Conservation (phyloP, 2,329 filamentous ascomycete species). For the Dactylellina leptospora region DNA sequence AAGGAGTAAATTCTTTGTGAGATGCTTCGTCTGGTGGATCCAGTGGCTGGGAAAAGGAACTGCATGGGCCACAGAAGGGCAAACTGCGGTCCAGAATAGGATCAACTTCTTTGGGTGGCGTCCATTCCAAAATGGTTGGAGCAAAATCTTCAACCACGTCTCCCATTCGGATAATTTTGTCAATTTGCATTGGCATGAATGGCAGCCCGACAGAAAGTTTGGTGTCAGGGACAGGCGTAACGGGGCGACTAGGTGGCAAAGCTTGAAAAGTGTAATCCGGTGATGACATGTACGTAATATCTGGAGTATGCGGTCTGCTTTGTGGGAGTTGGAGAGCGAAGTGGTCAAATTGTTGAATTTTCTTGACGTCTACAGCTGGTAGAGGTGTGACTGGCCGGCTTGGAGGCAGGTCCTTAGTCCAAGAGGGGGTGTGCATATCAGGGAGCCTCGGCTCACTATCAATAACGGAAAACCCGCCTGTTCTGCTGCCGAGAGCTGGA, state of each 20-base stretch:
- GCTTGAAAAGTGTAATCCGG: neutral
- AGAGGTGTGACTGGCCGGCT: constrained; percentile 35
- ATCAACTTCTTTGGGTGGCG: too few relatives aligned
- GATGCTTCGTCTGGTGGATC: too few relatives aligned
- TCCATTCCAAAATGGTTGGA: too few relatives aligned
- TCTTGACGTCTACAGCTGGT: neutral
- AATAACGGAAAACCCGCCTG: constrained; percentile 5
- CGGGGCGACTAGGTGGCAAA: constrained; percentile 31
- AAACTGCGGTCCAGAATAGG: too few relatives aligned
- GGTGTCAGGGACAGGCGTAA: constrained; percentile 2
- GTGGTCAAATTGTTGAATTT: neutral
- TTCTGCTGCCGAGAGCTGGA: constrained; percentile 14
- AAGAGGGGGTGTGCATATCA: neutral
- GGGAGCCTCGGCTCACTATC: neutral
- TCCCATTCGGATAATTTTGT: too few relatives aligned
- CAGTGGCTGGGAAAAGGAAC: too few relatives aligned
- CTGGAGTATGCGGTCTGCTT: constrained; percentile 20
- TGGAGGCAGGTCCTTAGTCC: constrained; percentile 2
- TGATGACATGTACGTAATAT: neutral
- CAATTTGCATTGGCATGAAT: too few relatives aligned
- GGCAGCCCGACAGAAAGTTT: too few relatives aligned
- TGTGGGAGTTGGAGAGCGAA: constrained; percentile 6
- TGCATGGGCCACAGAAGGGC: too few relatives aligned
- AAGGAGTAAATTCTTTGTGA: constrained; percentile 2
- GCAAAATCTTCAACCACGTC: too few relatives aligned